Base-by-base conservation (phyloP, 2,329 filamentous ascomycete genomes). In the Coniosporium tulheliwenetii region DNA sequence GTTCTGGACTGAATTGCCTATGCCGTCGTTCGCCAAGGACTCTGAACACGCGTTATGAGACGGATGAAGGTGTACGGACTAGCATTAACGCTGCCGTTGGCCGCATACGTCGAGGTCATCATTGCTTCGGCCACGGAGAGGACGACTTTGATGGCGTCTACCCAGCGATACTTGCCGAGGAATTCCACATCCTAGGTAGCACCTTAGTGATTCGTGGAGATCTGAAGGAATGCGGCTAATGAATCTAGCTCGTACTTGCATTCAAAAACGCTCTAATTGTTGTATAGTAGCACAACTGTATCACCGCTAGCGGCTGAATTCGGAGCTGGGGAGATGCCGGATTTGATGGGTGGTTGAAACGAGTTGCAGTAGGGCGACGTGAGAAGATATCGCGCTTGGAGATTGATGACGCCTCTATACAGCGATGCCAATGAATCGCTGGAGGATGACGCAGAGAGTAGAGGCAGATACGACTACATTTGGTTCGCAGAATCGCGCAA, bases 331-430 rank as follows among this genome's bases (percentile, higher is more conserved):
- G 49, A 41, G 10, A 71, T 55, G 2, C 57, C 58, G 31, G 66
- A 68, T 43, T 71, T 67, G 1, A 59, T 52, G 1, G 68, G 68
- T 15, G 69, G 64, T 45, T 71, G 68, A 48, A 71, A 71, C 5
- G 65, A 62, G 50, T 71, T 70, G 56, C 67, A 71, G 49, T 68
- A 70, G 5, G 68, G 67, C 12, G 71, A 73, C 30, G 70, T 69
- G 41, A 75, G 65, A 39, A 85, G 68, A 55, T 82, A 84, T 36
- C 79, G 67, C 15, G 78, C 67, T 53, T 85, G 80, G 5, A 81
- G 65, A 53, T 85, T 84, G 55, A 85, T 80, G 2, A 80, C 70
- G 1, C 80, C 80, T 10, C 79, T 70, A 59, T 78, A 83, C 0
- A 85, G 62, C 15, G 72, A 75, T 30, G 79, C 78, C 14, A 85